Percentiles rank a stretch among this genome's conserved stretches.
Conservation (phyloP, 2,329 filamentous ascomycete genomes). For the Paracamarosporium sp. region DNA sequence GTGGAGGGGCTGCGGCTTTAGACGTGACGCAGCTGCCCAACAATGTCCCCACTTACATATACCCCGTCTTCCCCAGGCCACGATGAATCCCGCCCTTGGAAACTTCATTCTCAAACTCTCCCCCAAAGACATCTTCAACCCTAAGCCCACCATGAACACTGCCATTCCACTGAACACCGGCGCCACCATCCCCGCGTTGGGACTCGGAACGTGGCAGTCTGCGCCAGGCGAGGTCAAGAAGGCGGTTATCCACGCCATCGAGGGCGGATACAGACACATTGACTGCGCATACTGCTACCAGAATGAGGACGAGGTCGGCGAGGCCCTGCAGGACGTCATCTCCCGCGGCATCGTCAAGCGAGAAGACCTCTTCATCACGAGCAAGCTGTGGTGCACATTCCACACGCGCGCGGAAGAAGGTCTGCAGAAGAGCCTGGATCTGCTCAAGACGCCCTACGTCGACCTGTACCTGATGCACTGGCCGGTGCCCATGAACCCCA, state of each 20-base stretch:
- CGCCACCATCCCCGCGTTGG: slow-evolving; percentile 46
- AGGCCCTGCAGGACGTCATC: slow-evolving; percentile 77
- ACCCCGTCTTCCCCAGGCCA: slow-evolving; percentile 18
- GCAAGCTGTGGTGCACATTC: slow-evolving; percentile 86
- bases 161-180: slow-evolving; percentile 49
- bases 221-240: slow-evolving; percentile 55
- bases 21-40: not conserved
- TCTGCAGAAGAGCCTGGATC: slow-evolving; percentile 75
- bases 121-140: slow-evolving; percentile 43
- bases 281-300: slow-evolving; percentile 79
- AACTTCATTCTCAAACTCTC: slow-evolving; percentile 49
- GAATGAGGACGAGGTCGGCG: slow-evolving; percentile 84
- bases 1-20: not conserved
- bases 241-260: slow-evolving; percentile 56
- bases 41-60: slow-evolving; percentile 31
- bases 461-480: slow-evolving; percentile 86
- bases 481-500: slow-evolving; percentile 81
- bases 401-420: slow-evolving; percentile 72
- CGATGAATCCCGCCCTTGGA: slow-evolving; percentile 48
- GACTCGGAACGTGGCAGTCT: slow-evolving; percentile 49
- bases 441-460: slow-evolving; percentile 78
- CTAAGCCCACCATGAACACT: slow-evolving; percentile 48
- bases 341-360: slow-evolving; percentile 72
- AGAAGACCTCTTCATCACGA: slow-evolving; percentile 82
- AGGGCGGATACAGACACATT: slow-evolving; percentile 61